Conservation (phyloP, 2,329 filamentous ascomycete genomes). For the Venturia aucupariae region DNA sequence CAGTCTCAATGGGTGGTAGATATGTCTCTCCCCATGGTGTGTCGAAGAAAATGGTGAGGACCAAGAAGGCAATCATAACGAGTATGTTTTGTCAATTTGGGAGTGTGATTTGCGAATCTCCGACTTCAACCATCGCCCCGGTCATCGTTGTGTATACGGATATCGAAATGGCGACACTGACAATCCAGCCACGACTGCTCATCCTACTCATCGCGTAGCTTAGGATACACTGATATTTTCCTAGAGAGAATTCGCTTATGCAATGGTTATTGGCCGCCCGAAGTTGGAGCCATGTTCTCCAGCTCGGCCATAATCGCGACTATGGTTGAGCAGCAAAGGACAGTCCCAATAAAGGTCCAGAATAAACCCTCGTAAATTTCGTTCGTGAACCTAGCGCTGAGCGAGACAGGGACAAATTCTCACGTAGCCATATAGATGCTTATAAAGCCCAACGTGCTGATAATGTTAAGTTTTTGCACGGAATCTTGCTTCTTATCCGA, state of each 20-base stretch:
- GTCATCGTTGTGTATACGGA: conserved; percentile 20
- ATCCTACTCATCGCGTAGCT: conserved; percentile 23
- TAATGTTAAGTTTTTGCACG: conserved; percentile 14
- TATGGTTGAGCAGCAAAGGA: conserved; percentile 2
- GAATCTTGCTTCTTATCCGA: conserved; percentile 13
- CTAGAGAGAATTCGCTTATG: conserved; percentile 16
- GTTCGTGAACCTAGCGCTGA: conserved; percentile 12
- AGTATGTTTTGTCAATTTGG: conserved; percentile 32
- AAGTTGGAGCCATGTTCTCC: conserved; percentile 16
- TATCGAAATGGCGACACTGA: conserved; percentile 6
- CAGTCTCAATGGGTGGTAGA: conserved; percentile 31
- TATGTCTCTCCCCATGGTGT: conserved; percentile 25
- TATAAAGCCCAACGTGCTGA: conserved; percentile 15
- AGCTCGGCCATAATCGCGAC: conserved; percentile 16
- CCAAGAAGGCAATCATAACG: conserved; percentile 29
- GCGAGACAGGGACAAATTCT: conserved; percentile 12
- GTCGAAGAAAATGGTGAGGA: conserved; percentile 28
- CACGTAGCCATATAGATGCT: conserved; percentile 15
- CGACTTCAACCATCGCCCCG: conserved; percentile 30
- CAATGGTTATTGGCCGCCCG: conserved; percentile 31
- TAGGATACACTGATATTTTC: conserved; percentile 14
- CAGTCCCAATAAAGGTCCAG: conserved; percentile 13
- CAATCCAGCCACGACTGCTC: conserved; percentile 19
- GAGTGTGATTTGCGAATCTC: conserved; percentile 19
- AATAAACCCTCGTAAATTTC: conserved; percentile 15